These are phyloP conservation scores for Microbotryum silenes-acaulis DNA, from an alignment of 1,284 basidiomycete genomes.

Conservation along the genomic window DNA sequence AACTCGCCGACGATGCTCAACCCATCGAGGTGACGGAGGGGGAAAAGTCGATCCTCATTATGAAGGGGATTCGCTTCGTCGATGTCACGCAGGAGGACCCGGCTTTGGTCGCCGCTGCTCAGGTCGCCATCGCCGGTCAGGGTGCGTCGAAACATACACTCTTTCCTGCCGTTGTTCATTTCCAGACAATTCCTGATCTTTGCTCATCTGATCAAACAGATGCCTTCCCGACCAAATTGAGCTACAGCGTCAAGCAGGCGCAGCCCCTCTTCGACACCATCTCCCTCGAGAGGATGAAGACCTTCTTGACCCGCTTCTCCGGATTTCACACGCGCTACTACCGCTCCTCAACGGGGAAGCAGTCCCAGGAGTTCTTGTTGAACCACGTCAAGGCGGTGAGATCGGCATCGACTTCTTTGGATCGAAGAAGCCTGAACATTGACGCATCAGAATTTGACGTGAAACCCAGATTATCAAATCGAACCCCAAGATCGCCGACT, in stretches of 20 bases:
- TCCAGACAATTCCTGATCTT: too few relatives aligned
- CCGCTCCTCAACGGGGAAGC: slow-evolving; percentile 57
- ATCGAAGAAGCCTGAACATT: too few relatives aligned
- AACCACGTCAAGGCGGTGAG: slow-evolving; percentile 56
- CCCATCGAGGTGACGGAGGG: slow-evolving; percentile 35
- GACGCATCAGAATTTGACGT: too few relatives aligned
- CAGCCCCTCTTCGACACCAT: slow-evolving; percentile 46
- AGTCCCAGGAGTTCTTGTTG: slow-evolving; percentile 73
- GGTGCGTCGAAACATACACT: background rate
- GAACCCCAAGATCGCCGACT: slow-evolving; percentile 18
- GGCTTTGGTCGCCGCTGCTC: background rate
- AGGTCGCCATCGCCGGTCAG: background rate
- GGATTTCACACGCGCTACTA: slow-evolving; percentile 46
- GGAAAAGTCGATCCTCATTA: slow-evolving; percentile 34
- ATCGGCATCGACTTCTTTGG: slow-evolving; percentile 32
- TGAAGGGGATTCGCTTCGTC: slow-evolving; percentile 30
- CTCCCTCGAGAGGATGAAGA: slow-evolving; percentile 56
- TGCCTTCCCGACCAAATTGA: slow-evolving; percentile 18
- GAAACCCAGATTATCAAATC: slow-evolving; percentile 25
- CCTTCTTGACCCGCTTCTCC: slow-evolving; percentile 30
- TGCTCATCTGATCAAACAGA: background rate
- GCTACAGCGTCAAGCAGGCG: slow-evolving; percentile 23
- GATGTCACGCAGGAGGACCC: slow-evolving; percentile 34
- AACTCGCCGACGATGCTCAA: slow-evolving; percentile 16
- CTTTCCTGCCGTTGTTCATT: too few relatives aligned